phyloP scores from a whole-genome alignment of 768 basidiomycete species.

The Mycena olivaceomarginata region DNA sequence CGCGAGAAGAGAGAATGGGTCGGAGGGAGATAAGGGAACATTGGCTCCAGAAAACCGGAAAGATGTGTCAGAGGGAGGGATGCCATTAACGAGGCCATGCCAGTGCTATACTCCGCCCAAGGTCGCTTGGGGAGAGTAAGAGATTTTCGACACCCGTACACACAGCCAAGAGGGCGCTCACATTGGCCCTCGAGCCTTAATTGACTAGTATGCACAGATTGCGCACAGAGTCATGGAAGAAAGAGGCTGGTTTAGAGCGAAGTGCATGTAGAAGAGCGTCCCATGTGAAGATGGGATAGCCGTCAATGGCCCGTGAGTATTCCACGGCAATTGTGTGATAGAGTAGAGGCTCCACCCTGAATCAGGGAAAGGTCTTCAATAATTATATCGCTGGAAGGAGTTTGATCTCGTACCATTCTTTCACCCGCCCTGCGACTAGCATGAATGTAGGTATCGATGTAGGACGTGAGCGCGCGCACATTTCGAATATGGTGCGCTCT shows the following conservation, averaged over 20 bases:
- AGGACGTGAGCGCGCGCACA: too few relatives aligned
- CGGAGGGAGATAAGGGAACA: background rate
- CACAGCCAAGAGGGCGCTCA: background rate
- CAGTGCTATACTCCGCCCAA: too few relatives aligned
- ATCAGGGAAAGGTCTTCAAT: too few relatives aligned
- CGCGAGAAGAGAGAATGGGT: background rate
- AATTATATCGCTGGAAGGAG: too few relatives aligned
- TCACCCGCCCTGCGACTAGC: too few relatives aligned
- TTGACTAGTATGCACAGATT: background rate
- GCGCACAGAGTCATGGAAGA: background rate
- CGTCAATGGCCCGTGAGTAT: background rate
- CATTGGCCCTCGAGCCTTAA: background rate
- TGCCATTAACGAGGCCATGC: background rate
- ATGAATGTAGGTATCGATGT: too few relatives aligned
- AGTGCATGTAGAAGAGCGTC: background rate
- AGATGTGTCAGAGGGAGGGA: background rate
- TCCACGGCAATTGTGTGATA: background rate
- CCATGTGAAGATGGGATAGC: constrained; percentile 2
- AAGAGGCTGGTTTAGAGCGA: background rate
- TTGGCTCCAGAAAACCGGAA: background rate
- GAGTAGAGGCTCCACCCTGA: background rate
- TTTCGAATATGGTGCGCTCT: too few relatives aligned
- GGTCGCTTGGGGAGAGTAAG: background rate
- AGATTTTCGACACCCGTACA: background rate
- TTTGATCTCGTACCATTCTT: too few relatives aligned